Conservation (phyloP, 257 asterid species). For the Apocynum venetum region DNA sequence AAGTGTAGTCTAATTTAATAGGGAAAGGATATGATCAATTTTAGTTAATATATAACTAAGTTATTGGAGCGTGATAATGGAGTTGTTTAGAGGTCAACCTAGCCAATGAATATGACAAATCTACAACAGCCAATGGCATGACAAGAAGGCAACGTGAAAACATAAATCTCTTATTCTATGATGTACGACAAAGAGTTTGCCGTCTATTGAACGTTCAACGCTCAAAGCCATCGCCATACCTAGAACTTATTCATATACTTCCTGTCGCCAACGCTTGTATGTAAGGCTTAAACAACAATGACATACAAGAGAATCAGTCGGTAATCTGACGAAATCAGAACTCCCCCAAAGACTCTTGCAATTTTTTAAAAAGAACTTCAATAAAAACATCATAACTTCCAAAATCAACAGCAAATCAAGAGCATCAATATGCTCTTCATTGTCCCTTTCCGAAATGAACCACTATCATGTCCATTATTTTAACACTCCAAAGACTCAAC, state of each 20-base stretch:
- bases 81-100: conserved; percentile 24
- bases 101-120: conserved; percentile 2
- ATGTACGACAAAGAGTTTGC: conserved; percentile 34
- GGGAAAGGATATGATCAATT: not conserved
- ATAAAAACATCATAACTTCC: conserved; percentile 59
- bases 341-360: not conserved
- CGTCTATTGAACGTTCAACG: conserved; percentile 47
- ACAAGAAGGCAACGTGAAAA: conserved; percentile 2
- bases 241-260: conserved; percentile 13
- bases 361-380: conserved; percentile 19
- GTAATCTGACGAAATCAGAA: conserved; percentile 10
- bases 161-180: conserved; percentile 12
- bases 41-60: not conserved
- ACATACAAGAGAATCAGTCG: conserved; percentile 16
- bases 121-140: conserved; percentile 9
- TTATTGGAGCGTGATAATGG: not conserved
- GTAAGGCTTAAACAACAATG: conserved; percentile 12
- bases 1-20: not conserved
- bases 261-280: conserved; percentile 5
- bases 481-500: conserved; percentile 16
- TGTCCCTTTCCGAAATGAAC: conserved; percentile 46
- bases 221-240: conserved; percentile 25
- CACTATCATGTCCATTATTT: conserved; percentile 24
- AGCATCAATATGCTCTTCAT: conserved; percentile 41
- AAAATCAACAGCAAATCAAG: conserved; percentile 55